Conservation (phyloP, 192 early-diverging fungal genomes). For the Dissophora ornata region DNA sequence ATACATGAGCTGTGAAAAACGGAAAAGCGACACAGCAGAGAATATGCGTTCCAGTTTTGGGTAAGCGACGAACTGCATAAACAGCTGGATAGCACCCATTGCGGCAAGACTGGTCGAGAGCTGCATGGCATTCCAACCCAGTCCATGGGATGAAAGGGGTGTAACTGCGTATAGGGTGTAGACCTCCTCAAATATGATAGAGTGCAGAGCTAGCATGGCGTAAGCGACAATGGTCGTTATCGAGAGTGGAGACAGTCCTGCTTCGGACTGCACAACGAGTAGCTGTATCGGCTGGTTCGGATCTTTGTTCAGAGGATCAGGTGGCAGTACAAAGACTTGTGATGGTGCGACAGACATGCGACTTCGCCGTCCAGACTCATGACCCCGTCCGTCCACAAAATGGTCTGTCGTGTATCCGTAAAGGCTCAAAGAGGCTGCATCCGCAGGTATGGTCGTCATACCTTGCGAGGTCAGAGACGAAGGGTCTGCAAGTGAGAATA, state of each 20-base stretch:
- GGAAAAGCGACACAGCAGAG: conserved; percentile 49
- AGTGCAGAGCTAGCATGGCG: conserved; percentile 57
- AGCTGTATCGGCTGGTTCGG: conserved; percentile 24
- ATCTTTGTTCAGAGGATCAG: conserved; percentile 35
- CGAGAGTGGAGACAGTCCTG: conserved; percentile 30
- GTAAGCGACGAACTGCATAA: conserved; percentile 60
- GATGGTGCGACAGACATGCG: conserved; percentile 36
- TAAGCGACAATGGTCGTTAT: conserved; percentile 36
- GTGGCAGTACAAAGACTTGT: conserved; percentile 35
- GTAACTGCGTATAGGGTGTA: conserved; percentile 58
- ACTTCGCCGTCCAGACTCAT: conserved; percentile 11
- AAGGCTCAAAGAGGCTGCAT: conserved; percentile 18
- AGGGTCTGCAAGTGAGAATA: conserved; percentile 1
- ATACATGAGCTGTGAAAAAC: conserved; percentile 48
- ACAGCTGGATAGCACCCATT: conserved; percentile 56
- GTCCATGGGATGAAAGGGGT: conserved; percentile 52
- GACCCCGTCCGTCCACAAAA: background rate
- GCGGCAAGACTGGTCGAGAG: conserved; percentile 57
- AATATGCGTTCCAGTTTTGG: conserved; percentile 49
- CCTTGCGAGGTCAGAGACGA: background rate
- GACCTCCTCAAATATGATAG: conserved; percentile 65
- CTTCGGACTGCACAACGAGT: conserved; percentile 21
- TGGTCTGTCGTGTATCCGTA: conserved; percentile 20
- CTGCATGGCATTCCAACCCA: conserved; percentile 55
- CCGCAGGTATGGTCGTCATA: conserved; percentile 4